Conservation (phyloP, 2,329 filamentous ascomycete species). For the Cordyceps javanica region DNA sequence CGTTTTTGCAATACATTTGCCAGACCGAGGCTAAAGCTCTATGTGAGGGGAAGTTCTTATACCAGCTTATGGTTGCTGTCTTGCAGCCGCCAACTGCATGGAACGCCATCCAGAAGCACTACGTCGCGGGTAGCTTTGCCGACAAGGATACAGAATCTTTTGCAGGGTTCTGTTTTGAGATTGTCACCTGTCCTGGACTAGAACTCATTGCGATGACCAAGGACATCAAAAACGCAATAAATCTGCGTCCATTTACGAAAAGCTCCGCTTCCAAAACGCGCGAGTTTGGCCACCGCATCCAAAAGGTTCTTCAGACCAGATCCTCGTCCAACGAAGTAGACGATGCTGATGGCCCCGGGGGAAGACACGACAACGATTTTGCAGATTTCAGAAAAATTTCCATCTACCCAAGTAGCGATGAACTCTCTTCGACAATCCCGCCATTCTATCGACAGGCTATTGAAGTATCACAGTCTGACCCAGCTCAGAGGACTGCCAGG, state of each 20-base stretch:
- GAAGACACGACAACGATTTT: constrained; percentile 69
- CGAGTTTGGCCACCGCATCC: constrained; percentile 29
- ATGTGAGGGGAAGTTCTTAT: constrained; percentile 43
- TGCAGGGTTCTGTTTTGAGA: constrained; percentile 43
- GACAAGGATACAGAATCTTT: constrained; percentile 30
- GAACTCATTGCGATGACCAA: constrained; percentile 19
- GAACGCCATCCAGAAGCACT: constrained; percentile 36
- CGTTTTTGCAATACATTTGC: constrained; percentile 33
- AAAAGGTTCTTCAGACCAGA: constrained; percentile 29
- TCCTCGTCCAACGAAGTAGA: constrained; percentile 17
- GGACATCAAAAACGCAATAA: too few relatives aligned
- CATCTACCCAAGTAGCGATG: constrained; percentile 61
- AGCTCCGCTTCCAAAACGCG: constrained; percentile 19
- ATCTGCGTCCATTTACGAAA: constrained; percentile 21
- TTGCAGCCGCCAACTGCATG: constrained; percentile 50
- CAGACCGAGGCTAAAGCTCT: constrained; percentile 41
- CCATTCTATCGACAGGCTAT: constrained; percentile 51
- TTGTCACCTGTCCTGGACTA: constrained; percentile 32
- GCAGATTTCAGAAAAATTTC: constrained; percentile 53
- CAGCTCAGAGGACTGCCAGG: constrained; percentile 29
- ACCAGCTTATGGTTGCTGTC: constrained; percentile 38
- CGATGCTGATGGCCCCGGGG: constrained; percentile 42
- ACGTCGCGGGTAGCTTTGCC: constrained; percentile 24
- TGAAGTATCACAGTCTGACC: constrained; percentile 37
- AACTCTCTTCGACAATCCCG: constrained; percentile 46